A percentile compares a stretch with the other conserved stretches of the same genome.
Evolutionary conservation across 306 rosid genomes (phyloP).

Genomic region (Quercus suber): DNA sequence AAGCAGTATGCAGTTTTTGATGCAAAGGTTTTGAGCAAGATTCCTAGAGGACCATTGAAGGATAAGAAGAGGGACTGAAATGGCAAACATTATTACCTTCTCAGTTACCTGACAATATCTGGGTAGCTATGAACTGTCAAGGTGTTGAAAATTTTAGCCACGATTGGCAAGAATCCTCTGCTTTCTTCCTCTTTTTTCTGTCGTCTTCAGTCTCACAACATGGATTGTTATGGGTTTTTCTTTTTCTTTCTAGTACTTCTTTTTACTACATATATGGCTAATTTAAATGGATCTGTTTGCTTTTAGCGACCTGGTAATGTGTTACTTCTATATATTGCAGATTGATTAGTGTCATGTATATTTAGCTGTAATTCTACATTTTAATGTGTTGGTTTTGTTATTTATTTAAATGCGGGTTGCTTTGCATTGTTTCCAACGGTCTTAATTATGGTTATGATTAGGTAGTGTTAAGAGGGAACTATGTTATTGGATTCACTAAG

Average conservation of each 20-base stretch:
- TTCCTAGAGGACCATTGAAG: conserved; percentile 68
- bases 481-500: too few relatives aligned
- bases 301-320: conserved; percentile 24
- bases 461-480: too few relatives aligned
- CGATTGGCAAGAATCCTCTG: conserved; percentile 35
- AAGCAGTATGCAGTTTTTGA: conserved; percentile 88
- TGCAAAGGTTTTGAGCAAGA: conserved; percentile 80
- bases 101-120: conserved; percentile 17
- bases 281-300: conserved; percentile 10
- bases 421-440: neutral
- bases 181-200: conserved; percentile 17
- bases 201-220: conserved; percentile 24
- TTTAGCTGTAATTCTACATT: neutral
- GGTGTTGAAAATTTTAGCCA: conserved; percentile 25
- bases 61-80: conserved; percentile 61
- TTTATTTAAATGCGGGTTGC: neutral
- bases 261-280: conserved; percentile 24
- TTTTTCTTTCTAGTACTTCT: neutral
- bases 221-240: conserved; percentile 19
- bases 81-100: neutral
- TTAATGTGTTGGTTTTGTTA: neutral
- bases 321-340: conserved; percentile 19
- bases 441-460: neutral
- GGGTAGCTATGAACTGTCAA: conserved; percentile 20
- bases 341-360: conserved; percentile 1